phyloP scores from a whole-genome alignment of 495 filamentous ascomycete species.

The Aspergillus ellipticus region DNA sequence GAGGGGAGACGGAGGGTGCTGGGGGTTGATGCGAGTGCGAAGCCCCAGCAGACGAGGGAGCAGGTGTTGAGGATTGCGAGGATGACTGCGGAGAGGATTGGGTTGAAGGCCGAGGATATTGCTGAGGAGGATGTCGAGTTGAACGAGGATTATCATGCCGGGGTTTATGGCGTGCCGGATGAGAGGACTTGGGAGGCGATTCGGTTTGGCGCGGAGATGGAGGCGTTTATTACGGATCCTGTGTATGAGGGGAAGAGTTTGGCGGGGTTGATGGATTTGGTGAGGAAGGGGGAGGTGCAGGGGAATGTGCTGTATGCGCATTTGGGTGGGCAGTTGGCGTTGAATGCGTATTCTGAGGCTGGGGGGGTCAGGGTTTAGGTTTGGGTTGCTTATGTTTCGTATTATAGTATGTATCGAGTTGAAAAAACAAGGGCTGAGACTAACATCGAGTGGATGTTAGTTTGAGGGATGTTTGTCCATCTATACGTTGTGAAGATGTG shows the following conservation, averaged over 20 bases:
- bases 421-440: too few species aligned
- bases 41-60: slow-evolving; percentile 47
- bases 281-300: slow-evolving; percentile 52
- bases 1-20: slow-evolving; percentile 38
- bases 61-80: slow-evolving; percentile 60
- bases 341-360: slow-evolving; percentile 54
- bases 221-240: slow-evolving; percentile 64
- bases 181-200: slow-evolving; percentile 57
- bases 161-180: slow-evolving; percentile 57
- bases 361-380: too few species aligned
- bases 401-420: too few species aligned
- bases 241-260: slow-evolving; percentile 68
- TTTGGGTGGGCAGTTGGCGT: slow-evolving; percentile 58
- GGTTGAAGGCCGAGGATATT: slow-evolving; percentile 50
- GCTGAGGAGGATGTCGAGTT: slow-evolving; percentile 55
- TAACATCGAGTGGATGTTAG: too few species aligned
- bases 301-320: slow-evolving; percentile 64
- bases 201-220: slow-evolving; percentile 55
- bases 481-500: too few species aligned
- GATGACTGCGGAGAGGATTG: slow-evolving; percentile 54
- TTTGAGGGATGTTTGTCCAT: too few species aligned
- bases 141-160: slow-evolving; percentile 59
- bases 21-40: slow-evolving; percentile 62
- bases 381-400: too few species aligned
- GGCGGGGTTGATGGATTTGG: slow-evolving; percentile 61